Conservation (phyloP, 352 stramenopile species). For the Phytophthora ramorum region DNA sequence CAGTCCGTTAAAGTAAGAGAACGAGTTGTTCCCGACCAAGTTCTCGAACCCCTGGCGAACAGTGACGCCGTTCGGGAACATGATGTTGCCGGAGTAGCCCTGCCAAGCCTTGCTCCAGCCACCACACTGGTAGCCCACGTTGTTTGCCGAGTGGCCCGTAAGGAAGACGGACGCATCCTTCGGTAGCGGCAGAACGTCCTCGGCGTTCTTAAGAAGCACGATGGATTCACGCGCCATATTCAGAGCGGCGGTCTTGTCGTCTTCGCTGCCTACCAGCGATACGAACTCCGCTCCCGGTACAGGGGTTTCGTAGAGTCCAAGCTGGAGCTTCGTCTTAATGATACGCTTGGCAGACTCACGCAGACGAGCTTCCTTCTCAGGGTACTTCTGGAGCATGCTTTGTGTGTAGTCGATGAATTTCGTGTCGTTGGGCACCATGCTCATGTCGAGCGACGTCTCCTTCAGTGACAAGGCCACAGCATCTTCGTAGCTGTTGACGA, state of each 20-base stretch:
- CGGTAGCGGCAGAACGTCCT: conserved; percentile 54
- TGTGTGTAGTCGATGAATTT: conserved; percentile 59
- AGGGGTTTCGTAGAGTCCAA: conserved; percentile 70
- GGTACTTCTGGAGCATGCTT: conserved; percentile 43
- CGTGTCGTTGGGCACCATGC: conserved; percentile 73
- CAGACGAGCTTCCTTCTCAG: conserved; percentile 44
- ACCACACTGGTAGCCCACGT: conserved; percentile 69
- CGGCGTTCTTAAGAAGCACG: conserved; percentile 78
- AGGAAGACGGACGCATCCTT: conserved; percentile 53
- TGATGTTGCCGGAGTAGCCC: conserved; percentile 63
- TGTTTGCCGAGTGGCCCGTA: conserved; percentile 62
- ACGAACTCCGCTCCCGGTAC: conserved; percentile 53
- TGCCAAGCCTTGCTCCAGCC: conserved; percentile 88
- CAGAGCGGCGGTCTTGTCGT: conserved; percentile 58
- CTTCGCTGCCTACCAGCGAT: conserved; percentile 41
- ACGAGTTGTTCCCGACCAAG: conserved; percentile 29
- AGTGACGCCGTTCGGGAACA: conserved; percentile 59
- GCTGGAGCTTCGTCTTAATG: conserved; percentile 69
- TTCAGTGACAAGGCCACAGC: conserved; percentile 68
- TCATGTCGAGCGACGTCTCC: conserved; percentile 90
- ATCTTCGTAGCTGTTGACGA: conserved; percentile 47
- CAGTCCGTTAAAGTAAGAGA: conserved; percentile 65
- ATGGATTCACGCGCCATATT: conserved; percentile 79
- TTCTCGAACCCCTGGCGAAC: conserved; percentile 57
- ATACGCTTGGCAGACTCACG: conserved; percentile 62